Percentiles rank a stretch among this genome's conserved stretches.
These are phyloP conservation scores for Adansonia madagascariensis DNA, from an alignment of 441 rosid species.

Conservation along the genomic window DNA sequence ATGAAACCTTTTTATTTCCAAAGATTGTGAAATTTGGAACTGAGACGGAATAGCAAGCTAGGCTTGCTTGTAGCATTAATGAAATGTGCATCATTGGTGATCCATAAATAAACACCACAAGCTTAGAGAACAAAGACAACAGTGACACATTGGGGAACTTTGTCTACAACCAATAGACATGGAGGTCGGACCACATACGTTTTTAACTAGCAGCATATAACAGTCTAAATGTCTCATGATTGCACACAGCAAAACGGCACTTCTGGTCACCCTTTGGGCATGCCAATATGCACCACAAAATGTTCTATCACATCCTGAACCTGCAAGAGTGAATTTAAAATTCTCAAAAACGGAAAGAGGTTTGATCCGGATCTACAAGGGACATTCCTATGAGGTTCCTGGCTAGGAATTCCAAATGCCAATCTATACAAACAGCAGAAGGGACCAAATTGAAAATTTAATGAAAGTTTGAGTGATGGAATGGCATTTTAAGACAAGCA, in stretches of 20 bases:
- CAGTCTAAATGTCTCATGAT: conserved; percentile 60
- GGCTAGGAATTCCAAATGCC: not conserved
- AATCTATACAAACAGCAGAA: not conserved
- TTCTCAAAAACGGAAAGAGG: not conserved
- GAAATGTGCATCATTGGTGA: not conserved
- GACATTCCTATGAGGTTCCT: not conserved
- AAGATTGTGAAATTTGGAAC: not conserved
- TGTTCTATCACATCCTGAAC: conserved; percentile 82
- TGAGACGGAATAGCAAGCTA: not conserved
- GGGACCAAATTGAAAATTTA: not conserved
- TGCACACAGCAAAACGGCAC: conserved; percentile 53
- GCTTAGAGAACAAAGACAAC: not conserved
- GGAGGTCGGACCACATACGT: not conserved
- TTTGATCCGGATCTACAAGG: not conserved
- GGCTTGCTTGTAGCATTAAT: not conserved
- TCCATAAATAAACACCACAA: not conserved
- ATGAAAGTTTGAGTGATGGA: not conserved
- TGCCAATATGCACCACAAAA: conserved; percentile 92
- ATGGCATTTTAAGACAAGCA: not conserved
- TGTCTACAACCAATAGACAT: not conserved
- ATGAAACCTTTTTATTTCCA: not conserved
- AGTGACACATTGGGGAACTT: not conserved
- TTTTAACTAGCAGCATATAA: conserved; percentile 41
- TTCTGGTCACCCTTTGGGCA: conserved; percentile 47
- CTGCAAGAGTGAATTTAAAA: conserved; percentile 45